A percentile compares a stretch with the other conserved stretches of the same genome.
These are phyloP conservation scores for Hypholoma sublateritium DNA, from an alignment of 768 basidiomycete species.

Conservation along the genomic window DNA sequence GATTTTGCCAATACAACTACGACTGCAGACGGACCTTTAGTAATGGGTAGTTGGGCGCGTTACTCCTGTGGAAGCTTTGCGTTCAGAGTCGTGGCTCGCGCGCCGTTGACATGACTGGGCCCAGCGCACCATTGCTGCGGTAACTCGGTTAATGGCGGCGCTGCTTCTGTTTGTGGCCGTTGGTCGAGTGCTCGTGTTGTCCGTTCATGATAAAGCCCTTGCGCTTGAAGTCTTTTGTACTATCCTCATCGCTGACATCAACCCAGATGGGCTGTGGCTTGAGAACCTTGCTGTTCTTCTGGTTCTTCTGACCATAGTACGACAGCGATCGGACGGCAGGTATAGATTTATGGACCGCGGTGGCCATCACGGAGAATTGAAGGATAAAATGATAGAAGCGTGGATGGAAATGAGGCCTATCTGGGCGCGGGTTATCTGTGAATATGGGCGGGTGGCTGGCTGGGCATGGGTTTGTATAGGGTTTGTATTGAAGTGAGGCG, in stretches of 20 bases:
- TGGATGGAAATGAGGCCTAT: background rate
- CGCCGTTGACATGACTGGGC: constrained; percentile 12
- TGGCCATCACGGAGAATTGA: too few species aligned
- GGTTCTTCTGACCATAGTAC: constrained; percentile 21
- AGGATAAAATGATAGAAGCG: background rate
- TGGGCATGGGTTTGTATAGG: background rate
- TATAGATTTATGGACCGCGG: constrained; percentile 16
- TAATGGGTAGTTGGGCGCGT: constrained; percentile 73
- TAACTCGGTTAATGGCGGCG: constrained; percentile 23
- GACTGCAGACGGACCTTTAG: constrained; percentile 51
- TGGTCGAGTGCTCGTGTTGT: constrained; percentile 16
- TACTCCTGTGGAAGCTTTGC: constrained; percentile 53
- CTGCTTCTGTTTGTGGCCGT: constrained; percentile 33
- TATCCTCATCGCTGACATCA: constrained; percentile 41
- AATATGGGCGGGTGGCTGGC: background rate
- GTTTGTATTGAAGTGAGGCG: too few species aligned
- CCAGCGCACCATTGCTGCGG: constrained; percentile 13
- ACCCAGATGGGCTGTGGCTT: constrained; percentile 36
- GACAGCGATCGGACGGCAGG: constrained; percentile 17
- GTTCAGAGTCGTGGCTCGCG: constrained; percentile 20
- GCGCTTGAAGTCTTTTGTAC: constrained; percentile 28
- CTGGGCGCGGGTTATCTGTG: background rate
- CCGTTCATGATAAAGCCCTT: constrained; percentile 27
- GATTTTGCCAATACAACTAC: background rate
- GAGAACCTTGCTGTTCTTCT: constrained; percentile 23